Conservation (phyloP, 768 basidiomycete genomes). For the Lentinula sp. region DNA sequence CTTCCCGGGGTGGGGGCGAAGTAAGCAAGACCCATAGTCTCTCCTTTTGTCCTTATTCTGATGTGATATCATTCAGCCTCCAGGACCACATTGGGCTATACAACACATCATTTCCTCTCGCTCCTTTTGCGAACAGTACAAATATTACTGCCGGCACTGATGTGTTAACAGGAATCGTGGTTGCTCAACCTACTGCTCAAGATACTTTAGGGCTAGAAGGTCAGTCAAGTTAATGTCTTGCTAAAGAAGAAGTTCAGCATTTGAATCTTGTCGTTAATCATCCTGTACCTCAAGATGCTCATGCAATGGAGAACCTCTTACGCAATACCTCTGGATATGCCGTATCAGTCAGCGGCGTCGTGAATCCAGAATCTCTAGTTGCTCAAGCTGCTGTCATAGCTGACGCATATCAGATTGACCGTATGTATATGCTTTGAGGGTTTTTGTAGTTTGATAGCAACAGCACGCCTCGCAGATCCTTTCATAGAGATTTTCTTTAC, state of each 20-base stretch:
- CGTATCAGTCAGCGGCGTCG: constrained; percentile 10
- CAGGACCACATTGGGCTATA: constrained; percentile 10
- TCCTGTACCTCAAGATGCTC: background rate
- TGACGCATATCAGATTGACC: constrained; percentile 11
- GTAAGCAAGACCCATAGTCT: background rate
- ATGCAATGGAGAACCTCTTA: background rate
- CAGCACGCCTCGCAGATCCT: constrained; percentile 1
- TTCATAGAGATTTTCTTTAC: constrained; percentile 10
- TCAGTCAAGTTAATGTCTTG: background rate
- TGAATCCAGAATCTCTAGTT: constrained; percentile 4
- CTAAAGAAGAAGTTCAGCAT: background rate
- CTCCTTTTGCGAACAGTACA: constrained; percentile 10
- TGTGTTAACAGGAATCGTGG: constrained; percentile 7
- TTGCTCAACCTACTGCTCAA: constrained; percentile 8
- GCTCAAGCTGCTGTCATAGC: constrained; percentile 8
- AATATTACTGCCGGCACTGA: background rate
- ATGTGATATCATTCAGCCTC: constrained; percentile 5
- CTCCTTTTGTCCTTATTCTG: background rate
- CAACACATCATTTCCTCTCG: constrained; percentile 10
- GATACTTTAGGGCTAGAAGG: constrained; percentile 10
- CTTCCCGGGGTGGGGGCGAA: constrained; percentile 16
- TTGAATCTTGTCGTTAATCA: background rate
- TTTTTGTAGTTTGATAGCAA: background rate
- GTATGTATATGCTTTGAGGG: background rate
- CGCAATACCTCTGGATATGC: constrained; percentile 6